phyloP scores from a whole-genome alignment of 192 early-diverging fungal genomes.

The Backusella luteola region DNA sequence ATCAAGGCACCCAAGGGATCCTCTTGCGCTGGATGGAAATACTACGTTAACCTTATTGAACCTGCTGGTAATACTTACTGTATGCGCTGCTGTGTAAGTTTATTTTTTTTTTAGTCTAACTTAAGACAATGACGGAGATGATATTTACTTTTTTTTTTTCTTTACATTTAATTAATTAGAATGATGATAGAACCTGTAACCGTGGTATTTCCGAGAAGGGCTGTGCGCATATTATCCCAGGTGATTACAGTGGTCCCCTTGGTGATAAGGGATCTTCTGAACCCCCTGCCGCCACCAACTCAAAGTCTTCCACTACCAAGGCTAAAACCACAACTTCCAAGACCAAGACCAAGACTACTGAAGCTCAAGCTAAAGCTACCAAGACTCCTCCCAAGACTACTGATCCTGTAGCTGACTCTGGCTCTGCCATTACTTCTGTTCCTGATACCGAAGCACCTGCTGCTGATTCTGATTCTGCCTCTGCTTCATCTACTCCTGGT shows the following conservation, averaged over 20 bases:
- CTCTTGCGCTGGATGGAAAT: slow-evolving; percentile 41
- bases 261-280: neutral
- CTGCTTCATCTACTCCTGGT: neutral
- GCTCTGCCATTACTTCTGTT: neutral
- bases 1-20: slow-evolving; percentile 40
- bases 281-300: neutral
- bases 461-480: neutral
- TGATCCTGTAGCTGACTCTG: neutral
- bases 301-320: neutral
- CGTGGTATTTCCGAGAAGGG: slow-evolving; percentile 43
- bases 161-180: slow-evolving; percentile 15
- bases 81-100: slow-evolving; percentile 50
- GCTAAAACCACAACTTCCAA: neutral
- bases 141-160: neutral
- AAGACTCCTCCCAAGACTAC: neutral
- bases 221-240: slow-evolving; percentile 41
- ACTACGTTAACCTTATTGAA: slow-evolving; percentile 56
- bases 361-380: neutral
- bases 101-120: neutral
- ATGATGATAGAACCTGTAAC: slow-evolving; percentile 40
- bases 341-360: neutral
- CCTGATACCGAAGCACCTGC: neutral
- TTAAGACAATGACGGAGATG: neutral
- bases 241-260: slow-evolving; percentile 42
- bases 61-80: slow-evolving; percentile 47